phyloP scores from a whole-genome alignment of 768 basidiomycete genomes.

The Auriscalpium orientale region DNA sequence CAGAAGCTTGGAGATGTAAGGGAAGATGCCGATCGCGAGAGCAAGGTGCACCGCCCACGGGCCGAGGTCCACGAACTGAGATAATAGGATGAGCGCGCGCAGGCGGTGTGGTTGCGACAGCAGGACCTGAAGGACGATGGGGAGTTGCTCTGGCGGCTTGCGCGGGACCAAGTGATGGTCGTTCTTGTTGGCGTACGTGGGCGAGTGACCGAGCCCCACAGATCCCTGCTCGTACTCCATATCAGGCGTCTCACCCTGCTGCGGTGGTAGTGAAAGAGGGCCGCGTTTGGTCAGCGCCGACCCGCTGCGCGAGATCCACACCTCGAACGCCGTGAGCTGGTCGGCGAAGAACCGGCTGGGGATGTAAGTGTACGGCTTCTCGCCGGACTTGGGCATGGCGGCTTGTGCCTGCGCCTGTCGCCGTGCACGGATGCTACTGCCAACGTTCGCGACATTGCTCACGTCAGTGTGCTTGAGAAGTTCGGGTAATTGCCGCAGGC shows the following conservation, averaged over 20 bases:
- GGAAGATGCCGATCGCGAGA: slow-evolving; percentile 95
- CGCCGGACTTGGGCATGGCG: slow-evolving; percentile 12
- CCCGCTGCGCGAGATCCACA: slow-evolving; percentile 94
- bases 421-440: slow-evolving; percentile 17
- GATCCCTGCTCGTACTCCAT: slow-evolving; percentile 23
- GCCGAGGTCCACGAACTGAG: slow-evolving; percentile 95
- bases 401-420: slow-evolving; percentile 17
- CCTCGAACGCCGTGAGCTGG: slow-evolving; percentile 94
- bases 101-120: slow-evolving; percentile 94
- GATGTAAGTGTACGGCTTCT: slow-evolving; percentile 62
- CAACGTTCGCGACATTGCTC: slow-evolving; percentile 14
- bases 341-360: slow-evolving; percentile 93
- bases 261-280: slow-evolving; percentile 57
- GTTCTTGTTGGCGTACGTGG: slow-evolving; percentile 4
- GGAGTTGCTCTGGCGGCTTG: slow-evolving; percentile 93
- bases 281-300: slow-evolving; percentile 75
- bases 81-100: slow-evolving; percentile 89
- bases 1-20: slow-evolving; percentile 93
- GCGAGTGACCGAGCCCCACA: slow-evolving; percentile 1
- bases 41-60: slow-evolving; percentile 98
- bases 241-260: slow-evolving; percentile 26
- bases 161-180: slow-evolving; percentile 63
- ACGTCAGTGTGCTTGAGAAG: slow-evolving; percentile 39
- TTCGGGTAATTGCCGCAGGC: slow-evolving; percentile 87
- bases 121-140: slow-evolving; percentile 94